phyloP scores from a whole-genome alignment of 2,329 filamentous ascomycete species.

The Botryotinia globosa region DNA sequence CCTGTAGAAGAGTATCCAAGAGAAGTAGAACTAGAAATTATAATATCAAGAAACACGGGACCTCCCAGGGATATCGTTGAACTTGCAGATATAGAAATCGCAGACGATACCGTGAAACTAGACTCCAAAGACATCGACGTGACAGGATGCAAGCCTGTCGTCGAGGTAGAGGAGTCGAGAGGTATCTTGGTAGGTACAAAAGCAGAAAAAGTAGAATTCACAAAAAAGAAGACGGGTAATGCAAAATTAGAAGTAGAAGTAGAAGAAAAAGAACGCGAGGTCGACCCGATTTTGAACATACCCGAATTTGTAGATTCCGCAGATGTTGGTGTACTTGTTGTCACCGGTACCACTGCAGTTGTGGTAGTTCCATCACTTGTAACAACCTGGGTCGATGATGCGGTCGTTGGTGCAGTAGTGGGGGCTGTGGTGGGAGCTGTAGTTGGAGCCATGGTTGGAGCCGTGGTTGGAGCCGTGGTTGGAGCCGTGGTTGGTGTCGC shows the following conservation, averaged over 20 bases:
- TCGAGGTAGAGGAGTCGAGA: slow-evolving; percentile 19
- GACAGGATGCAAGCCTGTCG: neutral
- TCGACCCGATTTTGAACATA: slow-evolving; percentile 26
- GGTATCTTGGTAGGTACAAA: slow-evolving; percentile 2
- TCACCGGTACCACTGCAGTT: neutral
- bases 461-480: rapidly evolving
- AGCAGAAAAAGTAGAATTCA: slow-evolving; percentile 13
- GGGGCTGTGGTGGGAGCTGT: too few relatives aligned
- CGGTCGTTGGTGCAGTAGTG: neutral
- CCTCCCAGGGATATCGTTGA: slow-evolving; percentile 9
- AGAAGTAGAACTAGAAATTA: slow-evolving; percentile 20
- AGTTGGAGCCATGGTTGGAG: too few relatives aligned
- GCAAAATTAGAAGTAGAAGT: slow-evolving; percentile 6
- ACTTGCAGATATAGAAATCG: slow-evolving; percentile 16
- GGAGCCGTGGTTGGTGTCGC: neutral
- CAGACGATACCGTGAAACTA: slow-evolving; percentile 6
- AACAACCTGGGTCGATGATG: slow-evolving; percentile 1
- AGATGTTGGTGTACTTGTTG: slow-evolving; percentile 20
- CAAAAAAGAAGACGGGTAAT: slow-evolving; percentile 3
- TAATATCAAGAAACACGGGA: slow-evolving; percentile 5
- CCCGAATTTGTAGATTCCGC: slow-evolving; percentile 23
- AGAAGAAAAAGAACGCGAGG: slow-evolving; percentile 26
- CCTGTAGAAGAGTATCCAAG: slow-evolving; percentile 12
- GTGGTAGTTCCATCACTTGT: slow-evolving; percentile 11
- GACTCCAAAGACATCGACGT: neutral